Evolutionary conservation across 139 green algal genomes (phyloP).

Genomic region (Tetraselmis chui): DNA sequence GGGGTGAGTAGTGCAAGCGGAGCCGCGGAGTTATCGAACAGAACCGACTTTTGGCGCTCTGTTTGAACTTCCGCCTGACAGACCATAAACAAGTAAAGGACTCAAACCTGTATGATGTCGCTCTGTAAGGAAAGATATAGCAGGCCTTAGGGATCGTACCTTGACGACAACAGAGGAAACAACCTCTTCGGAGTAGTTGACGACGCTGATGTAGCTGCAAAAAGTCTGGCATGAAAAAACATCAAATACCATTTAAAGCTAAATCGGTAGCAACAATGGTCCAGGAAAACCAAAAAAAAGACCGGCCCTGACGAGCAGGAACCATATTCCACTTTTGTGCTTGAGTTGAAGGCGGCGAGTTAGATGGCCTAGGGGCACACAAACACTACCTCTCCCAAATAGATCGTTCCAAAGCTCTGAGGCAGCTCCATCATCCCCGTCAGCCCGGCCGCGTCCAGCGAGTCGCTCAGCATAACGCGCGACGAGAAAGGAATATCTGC

Average conservation of each 20-base stretch:
- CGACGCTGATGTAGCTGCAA: constrained; percentile 25
- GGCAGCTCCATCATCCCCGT: constrained; percentile 33
- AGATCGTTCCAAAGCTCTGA: constrained; percentile 31
- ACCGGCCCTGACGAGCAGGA: too few relatives aligned
- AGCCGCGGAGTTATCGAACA: constrained; percentile 29
- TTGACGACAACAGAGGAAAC: constrained; percentile 17
- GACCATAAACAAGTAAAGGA: too few relatives aligned
- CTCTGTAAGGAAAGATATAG: too few relatives aligned
- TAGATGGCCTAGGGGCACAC: not conserved
- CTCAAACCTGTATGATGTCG: not conserved
- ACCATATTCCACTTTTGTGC: too few relatives aligned
- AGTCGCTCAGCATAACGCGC: constrained; percentile 3
- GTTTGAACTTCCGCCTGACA: constrained; percentile 40
- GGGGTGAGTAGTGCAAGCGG: constrained; percentile 28
- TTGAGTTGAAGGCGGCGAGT: not conserved
- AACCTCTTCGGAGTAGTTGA: constrained; percentile 12
- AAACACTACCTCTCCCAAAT: constrained; percentile 17
- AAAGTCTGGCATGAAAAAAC: too few relatives aligned
- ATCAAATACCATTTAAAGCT: too few relatives aligned
- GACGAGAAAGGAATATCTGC: not conserved
- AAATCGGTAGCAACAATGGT: too few relatives aligned
- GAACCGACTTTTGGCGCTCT: constrained; percentile 16
- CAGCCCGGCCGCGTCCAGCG: constrained; percentile 30
- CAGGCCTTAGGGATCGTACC: constrained; percentile 9
- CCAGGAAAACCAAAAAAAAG: too few relatives aligned